Evolutionary conservation across 495 filamentous ascomycete genomes (phyloP).

Genomic region (Xylaria scruposa): DNA sequence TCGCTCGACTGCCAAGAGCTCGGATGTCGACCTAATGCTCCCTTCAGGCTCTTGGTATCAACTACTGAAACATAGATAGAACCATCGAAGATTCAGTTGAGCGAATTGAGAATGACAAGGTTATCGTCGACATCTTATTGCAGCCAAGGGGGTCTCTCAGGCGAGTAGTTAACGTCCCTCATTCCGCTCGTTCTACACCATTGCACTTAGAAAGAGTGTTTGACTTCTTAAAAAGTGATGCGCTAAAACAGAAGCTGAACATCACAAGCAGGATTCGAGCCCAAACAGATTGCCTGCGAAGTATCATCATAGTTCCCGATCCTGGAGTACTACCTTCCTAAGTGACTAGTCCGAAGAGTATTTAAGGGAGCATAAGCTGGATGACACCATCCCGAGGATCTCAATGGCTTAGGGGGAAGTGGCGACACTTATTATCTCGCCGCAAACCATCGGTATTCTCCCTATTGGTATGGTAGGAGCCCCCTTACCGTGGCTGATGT

Average conservation of each 20-base stretch:
- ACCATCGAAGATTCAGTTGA: not conserved
- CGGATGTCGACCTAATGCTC: not conserved
- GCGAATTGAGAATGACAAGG: not conserved
- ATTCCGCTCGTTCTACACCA: too few relatives aligned
- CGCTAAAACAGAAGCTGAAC: not conserved
- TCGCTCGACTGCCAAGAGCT: not conserved
- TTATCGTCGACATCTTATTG: not conserved
- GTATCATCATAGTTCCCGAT: not conserved
- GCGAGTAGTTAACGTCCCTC: not conserved
- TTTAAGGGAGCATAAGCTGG: not conserved
- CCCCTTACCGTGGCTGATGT: not conserved
- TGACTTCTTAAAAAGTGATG: not conserved
- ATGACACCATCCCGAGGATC: not conserved
- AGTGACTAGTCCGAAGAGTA: not conserved
- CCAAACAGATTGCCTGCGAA: not conserved
- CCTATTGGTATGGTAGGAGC: not conserved
- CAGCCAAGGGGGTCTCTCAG: not conserved
- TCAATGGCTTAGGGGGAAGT: not conserved
- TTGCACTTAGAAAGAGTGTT: not conserved
- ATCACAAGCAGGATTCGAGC: not conserved
- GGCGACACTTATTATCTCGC: not conserved
- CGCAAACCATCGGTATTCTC: not conserved
- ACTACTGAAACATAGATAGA: not conserved
- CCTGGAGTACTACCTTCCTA: not conserved
- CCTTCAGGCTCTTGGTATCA: not conserved